Conservation (phyloP, 371 early-diverging fungal genomes). For the Chytridium lagenaria region DNA sequence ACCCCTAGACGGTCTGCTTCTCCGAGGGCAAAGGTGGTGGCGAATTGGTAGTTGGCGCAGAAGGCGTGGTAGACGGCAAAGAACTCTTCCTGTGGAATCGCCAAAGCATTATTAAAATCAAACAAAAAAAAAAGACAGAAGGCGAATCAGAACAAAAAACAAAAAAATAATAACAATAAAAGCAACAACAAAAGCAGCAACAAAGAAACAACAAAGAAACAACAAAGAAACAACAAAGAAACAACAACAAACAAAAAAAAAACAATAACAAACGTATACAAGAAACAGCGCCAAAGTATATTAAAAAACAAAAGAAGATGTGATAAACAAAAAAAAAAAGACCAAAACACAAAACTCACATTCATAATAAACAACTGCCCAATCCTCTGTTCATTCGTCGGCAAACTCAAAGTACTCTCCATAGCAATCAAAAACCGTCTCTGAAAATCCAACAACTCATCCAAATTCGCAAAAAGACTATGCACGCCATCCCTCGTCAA, state of each 20-base stretch:
- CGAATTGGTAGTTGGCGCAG: conserved; percentile 88
- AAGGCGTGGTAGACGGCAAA: conserved; percentile 94
- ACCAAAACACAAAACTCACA: conserved; percentile 38
- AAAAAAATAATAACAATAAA: too few species aligned
- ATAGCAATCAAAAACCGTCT: conserved; percentile 90
- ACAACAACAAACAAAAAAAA: too few species aligned
- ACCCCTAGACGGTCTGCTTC: conserved; percentile 57
- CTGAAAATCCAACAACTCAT: conserved; percentile 93
- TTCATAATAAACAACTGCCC: conserved; percentile 79
- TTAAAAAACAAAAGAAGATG: too few species aligned
- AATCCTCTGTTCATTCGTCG: conserved; percentile 80
- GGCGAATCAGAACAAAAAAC: too few species aligned
- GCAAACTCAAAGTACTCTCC: conserved; percentile 79
- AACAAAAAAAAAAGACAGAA: too few species aligned
- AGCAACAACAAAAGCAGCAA: too few species aligned
- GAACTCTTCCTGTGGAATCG: conserved; percentile 70
- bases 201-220: too few species aligned
- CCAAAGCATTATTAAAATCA: too few species aligned
- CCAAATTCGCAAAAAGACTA: conserved; percentile 84
- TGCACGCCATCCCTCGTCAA: conserved; percentile 45
- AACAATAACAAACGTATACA: too few species aligned
- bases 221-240: too few species aligned
- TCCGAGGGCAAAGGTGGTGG: conserved; percentile 67
- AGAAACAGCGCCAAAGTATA: too few species aligned
- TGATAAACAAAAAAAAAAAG: too few species aligned